Evolutionary conservation across 179 eudicot species (phyloP).

Genomic region (Heliamphora pulchella): DNA sequence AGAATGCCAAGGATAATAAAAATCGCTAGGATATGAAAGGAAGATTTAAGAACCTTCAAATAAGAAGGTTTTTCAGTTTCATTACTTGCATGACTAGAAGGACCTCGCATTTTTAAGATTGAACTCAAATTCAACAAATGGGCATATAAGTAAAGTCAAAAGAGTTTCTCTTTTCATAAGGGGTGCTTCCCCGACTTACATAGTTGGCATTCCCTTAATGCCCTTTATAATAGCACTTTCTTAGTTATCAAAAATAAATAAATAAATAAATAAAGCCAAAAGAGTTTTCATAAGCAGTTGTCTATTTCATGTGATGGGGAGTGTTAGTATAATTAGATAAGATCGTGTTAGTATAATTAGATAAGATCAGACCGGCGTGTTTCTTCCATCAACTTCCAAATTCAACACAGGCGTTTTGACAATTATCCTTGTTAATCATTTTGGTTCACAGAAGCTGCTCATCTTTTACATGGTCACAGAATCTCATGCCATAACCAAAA

Average conservation of each 20-base stretch:
- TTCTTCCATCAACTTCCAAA: background rate
- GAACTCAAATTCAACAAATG: background rate
- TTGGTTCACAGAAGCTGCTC: background rate
- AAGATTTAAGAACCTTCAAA: background rate
- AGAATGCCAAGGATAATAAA: background rate
- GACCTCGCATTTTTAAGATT: background rate
- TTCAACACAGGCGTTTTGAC: background rate
- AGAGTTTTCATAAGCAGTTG: background rate
- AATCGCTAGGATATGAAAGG: background rate
- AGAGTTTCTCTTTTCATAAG: no score
- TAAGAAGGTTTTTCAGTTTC: conserved; percentile 3
- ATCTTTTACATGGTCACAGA: background rate
- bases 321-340: background rate
- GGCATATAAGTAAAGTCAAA: no score
- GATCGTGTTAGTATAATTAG: no score
- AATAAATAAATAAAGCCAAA: background rate
- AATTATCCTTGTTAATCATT: background rate
- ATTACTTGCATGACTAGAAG: background rate
- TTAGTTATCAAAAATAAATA: no score
- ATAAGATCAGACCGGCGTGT: no score
- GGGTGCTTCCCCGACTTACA: no score
- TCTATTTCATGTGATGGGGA: background rate
- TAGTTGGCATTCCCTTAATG: no score
- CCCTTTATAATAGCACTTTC: no score
- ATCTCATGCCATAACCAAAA: background rate